Percentiles rank a stretch among this genome's conserved stretches.
Evolutionary conservation across 2,329 filamentous ascomycete genomes (phyloP).

Genomic region (Escovopsis sp.): DNA sequence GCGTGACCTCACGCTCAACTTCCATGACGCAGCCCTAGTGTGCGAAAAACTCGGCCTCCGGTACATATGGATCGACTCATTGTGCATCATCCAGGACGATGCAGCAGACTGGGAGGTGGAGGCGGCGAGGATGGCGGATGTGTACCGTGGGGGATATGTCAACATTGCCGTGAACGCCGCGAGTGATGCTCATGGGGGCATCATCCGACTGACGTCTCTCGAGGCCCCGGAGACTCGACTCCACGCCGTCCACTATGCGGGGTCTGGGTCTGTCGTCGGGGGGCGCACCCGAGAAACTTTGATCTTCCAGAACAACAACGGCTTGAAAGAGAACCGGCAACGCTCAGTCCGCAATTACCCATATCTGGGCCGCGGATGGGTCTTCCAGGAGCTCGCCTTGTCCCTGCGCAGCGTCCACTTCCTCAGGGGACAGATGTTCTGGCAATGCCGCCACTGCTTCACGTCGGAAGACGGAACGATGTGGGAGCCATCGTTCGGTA

Average conservation of each 20-base stretch:
- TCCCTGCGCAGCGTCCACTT: not conserved
- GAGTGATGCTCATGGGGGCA: not conserved
- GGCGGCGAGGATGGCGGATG: conserved; percentile 5
- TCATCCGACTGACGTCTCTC: not conserved
- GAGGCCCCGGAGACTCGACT: not conserved
- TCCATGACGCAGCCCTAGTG: conserved; percentile 9
- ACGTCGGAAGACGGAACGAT: not conserved
- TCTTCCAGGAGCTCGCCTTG: not conserved
- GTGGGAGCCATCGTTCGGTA: not conserved
- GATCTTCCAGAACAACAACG: not conserved
- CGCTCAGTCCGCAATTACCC: not conserved
- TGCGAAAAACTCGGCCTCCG: conserved; percentile 5
- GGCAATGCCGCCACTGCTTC: not conserved
- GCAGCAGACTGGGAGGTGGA: conserved; percentile 7
- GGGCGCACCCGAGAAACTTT: not conserved
- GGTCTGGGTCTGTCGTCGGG: too few relatives aligned
- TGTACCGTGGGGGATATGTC: conserved; percentile 7
- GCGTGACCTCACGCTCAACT: conserved; percentile 5
- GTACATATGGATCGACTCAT: conserved; percentile 14
- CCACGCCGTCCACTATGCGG: not conserved
- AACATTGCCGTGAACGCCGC: conserved; percentile 1
- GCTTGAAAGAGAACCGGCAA: not conserved
- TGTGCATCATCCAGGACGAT: conserved; percentile 13
- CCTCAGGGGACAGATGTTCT: not conserved
- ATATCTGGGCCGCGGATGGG: not conserved